A percentile compares a stretch with the other conserved stretches of the same genome.
Conservation (phyloP, 1,284 basidiomycete species). For the Xerocomus nothofagi region DNA sequence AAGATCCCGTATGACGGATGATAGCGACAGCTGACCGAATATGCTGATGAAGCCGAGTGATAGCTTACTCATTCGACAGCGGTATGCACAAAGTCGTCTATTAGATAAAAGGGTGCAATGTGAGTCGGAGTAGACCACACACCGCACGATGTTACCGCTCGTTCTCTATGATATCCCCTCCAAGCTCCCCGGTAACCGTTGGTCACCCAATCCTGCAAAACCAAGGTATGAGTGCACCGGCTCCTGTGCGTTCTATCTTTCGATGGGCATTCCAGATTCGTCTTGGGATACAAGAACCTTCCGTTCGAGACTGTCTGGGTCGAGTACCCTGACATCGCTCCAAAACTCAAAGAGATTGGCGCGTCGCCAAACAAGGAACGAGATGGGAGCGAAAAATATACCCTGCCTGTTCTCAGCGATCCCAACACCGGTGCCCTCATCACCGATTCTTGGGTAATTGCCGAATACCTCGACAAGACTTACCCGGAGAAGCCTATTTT, state of each 20-base stretch:
- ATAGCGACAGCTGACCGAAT: background rate
- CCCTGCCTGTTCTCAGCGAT: constrained; percentile 38
- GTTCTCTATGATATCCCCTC: constrained; percentile 32
- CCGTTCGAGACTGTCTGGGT: constrained; percentile 33
- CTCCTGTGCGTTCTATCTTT: background rate
- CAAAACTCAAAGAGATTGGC: constrained; percentile 29
- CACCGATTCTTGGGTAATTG: constrained; percentile 40
- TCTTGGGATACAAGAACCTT: constrained; percentile 34
- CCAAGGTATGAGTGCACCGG: constrained; percentile 17
- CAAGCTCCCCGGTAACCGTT: constrained; percentile 19
- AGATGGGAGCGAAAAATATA: constrained; percentile 24
- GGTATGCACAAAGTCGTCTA: background rate
- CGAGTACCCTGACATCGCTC: constrained; percentile 33
- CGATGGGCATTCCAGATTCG: constrained; percentile 17
- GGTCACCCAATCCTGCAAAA: constrained; percentile 27
- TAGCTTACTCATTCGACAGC: background rate
- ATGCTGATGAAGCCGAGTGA: constrained; percentile 5
- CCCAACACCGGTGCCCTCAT: constrained; percentile 34
- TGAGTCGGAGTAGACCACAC: background rate
- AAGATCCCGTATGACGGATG: background rate
- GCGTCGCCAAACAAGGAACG: constrained; percentile 19
- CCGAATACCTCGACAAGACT: constrained; percentile 45
- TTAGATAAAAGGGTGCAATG: constrained; percentile 2
- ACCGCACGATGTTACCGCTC: constrained; percentile 22
- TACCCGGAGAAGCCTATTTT: constrained; percentile 45